These are phyloP conservation scores for Phragmites australis DNA, from an alignment of 176 grass and related monocot genomes.

Conservation along the genomic window DNA sequence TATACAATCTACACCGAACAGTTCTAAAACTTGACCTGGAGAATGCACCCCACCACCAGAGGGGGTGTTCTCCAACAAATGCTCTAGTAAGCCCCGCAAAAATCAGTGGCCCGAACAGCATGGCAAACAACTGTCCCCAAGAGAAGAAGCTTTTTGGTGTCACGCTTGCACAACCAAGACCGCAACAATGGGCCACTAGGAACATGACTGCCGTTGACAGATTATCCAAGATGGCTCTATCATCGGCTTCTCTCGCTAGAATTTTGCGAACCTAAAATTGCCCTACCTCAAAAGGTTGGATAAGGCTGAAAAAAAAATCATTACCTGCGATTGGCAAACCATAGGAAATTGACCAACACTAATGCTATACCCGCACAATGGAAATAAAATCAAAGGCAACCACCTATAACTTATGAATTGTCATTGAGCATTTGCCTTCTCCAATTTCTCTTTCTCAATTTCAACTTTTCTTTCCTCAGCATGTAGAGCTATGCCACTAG, in stretches of 20 bases:
- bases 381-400: constrained; percentile 31
- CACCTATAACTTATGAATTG: background rate
- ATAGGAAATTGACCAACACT: constrained; percentile 23
- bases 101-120: constrained; percentile 26
- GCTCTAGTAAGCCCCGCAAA: constrained; percentile 8
- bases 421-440: constrained; percentile 54
- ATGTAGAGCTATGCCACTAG: constrained; percentile 72
- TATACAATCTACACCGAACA: constrained; percentile 46
- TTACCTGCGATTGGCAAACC: constrained; percentile 8
- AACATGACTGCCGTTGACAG: constrained; percentile 27
- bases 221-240: constrained; percentile 23
- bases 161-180: constrained; percentile 13
- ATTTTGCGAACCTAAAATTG: constrained; percentile 33
- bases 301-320: constrained; percentile 43
- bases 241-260: constrained; percentile 22
- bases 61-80: constrained; percentile 3
- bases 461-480: constrained; percentile 73
- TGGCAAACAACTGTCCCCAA: background rate
- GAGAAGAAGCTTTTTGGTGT: constrained; percentile 6
- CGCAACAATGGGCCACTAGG: background rate
- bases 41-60: background rate
- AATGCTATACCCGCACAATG: background rate
- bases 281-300: constrained; percentile 16
- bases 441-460: constrained; percentile 79
- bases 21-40: background rate